Percentiles rank a stretch among this genome's conserved stretches.
Conservation (phyloP, 2,329 filamentous ascomycete species). For the Colletotrichum sp. region DNA sequence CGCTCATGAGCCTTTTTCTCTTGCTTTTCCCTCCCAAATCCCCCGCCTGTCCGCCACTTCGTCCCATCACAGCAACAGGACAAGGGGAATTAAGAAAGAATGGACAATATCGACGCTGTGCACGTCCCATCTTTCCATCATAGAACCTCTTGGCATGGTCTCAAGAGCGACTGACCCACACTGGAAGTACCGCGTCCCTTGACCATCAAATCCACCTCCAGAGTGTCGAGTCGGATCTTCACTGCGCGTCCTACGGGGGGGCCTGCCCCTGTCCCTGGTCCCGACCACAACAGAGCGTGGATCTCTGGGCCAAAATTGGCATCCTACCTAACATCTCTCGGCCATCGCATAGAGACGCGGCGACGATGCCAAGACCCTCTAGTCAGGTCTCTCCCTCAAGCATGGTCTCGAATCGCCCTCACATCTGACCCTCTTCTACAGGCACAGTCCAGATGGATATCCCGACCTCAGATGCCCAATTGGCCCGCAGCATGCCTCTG, state of each 20-base stretch:
- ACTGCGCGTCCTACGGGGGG: neutral
- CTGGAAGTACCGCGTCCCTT: slow-evolving; percentile 9
- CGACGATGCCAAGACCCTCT: slow-evolving; percentile 21
- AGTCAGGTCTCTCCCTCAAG: slow-evolving; percentile 15
- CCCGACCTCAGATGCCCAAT: slow-evolving; percentile 9
- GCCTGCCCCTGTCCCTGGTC: neutral
- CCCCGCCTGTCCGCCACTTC: neutral
- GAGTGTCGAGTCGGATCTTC: slow-evolving; percentile 5
- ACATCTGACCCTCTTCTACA: neutral
- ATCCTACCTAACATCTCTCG: slow-evolving; percentile 8
- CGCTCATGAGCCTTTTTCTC: neutral
- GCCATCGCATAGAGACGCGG: slow-evolving; percentile 18
- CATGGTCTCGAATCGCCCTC: slow-evolving; percentile 18
- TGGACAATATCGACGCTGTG: slow-evolving; percentile 1
- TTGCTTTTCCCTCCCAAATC: neutral
- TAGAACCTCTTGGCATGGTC: slow-evolving; percentile 18
- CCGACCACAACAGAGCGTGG: slow-evolving; percentile 2
- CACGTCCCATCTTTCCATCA: slow-evolving; percentile 9
- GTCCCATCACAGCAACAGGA: neutral
- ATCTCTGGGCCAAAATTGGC: slow-evolving; percentile 21
- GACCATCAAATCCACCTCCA: neutral
- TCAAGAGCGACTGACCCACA: slow-evolving; percentile 22
- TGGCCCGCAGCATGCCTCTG: slow-evolving; percentile 9
- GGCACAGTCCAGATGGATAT: slow-evolving; percentile 12
- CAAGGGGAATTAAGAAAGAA: neutral